Base-by-base conservation (phyloP, 768 basidiomycete genomes). In the Auricularia heimuer region DNA sequence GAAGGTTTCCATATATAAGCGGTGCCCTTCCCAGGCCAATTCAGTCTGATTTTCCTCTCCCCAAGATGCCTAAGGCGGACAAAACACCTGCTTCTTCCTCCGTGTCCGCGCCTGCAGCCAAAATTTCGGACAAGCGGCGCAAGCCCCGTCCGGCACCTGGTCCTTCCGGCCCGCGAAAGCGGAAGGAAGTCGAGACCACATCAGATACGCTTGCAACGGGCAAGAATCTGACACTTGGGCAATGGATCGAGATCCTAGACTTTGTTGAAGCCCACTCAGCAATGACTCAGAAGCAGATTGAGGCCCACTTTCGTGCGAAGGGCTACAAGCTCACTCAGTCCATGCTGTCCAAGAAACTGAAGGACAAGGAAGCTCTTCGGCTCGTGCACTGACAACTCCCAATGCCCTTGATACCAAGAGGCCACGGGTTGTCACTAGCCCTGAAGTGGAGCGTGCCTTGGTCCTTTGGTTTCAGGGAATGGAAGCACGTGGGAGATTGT, bases 401-500 rank as follows among this genome's bases (percentile, higher is more conserved):
- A 62, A 62, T 39, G 62, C 33, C 29, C 36, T 37, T 4, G 18
- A 37, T 3, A 65, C 66, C 39, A 77, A 78, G 65, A 64, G 70
- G 0, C 68, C 69, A 18, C 70, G 68, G 7, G 65, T 76, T 62
- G 76, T 78, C 2, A 77, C 73, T 33, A 24, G 66, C 6, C 78
- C 75, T 4, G 77, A 77, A 64, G 74, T 78, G 3, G 77, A 77
- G 37, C 21, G 37, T 3, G 75, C 74, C 0, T 69, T 79, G 0
- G 29, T 68, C 7, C 64, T 75, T 1, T 79, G 77, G 77, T 63
- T 74, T 21, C 65, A 70, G 51, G 47, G 73, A 56, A 67, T 70
- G 72, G 74, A 77, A 61, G 60, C 64, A 8, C 73, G 73, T 62
- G 11, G 68, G 70, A 73, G 47, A 54, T 62, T 4, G 68, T 74